These are phyloP conservation scores for Aphanomyces cochlioides DNA, from an alignment of 352 stramenopile species.

Conservation along the genomic window DNA sequence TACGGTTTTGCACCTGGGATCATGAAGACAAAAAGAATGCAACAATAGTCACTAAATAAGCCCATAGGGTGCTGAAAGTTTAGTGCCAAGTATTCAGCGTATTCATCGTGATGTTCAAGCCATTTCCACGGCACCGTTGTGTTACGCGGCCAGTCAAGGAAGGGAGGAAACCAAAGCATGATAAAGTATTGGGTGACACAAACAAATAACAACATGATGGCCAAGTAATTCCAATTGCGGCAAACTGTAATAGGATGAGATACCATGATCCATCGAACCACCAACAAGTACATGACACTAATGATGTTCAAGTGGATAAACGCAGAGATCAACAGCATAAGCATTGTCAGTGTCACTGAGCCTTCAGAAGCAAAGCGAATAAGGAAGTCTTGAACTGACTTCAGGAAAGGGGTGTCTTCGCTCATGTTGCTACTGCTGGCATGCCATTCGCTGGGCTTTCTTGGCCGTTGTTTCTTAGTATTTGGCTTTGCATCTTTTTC, in stretches of 20 bases:
- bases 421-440: background rate
- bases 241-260: conserved; percentile 54
- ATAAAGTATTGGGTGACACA: conserved; percentile 67
- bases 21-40: conserved; percentile 67
- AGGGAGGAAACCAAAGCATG: conserved; percentile 42
- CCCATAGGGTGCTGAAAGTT: conserved; percentile 75
- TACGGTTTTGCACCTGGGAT: conserved; percentile 40
- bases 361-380: conserved; percentile 45
- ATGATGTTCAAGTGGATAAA: conserved; percentile 77
- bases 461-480: background rate
- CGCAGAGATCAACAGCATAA: conserved; percentile 69
- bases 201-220: conserved; percentile 55
- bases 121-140: conserved; percentile 25
- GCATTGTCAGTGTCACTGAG: conserved; percentile 78
- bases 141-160: conserved; percentile 9
- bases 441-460: conserved; percentile 3
- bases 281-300: conserved; percentile 67
- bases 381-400: conserved; percentile 23
- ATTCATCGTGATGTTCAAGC: conserved; percentile 23
- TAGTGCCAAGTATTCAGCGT: conserved; percentile 65
- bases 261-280: conserved; percentile 79
- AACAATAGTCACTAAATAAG: conserved; percentile 69
- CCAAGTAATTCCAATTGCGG: conserved; percentile 59
- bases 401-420: conserved; percentile 17
- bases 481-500: conserved; percentile 9